Base-by-base conservation (phyloP, 2,329 filamentous ascomycete genomes). In the Colletotrichum sp. region DNA sequence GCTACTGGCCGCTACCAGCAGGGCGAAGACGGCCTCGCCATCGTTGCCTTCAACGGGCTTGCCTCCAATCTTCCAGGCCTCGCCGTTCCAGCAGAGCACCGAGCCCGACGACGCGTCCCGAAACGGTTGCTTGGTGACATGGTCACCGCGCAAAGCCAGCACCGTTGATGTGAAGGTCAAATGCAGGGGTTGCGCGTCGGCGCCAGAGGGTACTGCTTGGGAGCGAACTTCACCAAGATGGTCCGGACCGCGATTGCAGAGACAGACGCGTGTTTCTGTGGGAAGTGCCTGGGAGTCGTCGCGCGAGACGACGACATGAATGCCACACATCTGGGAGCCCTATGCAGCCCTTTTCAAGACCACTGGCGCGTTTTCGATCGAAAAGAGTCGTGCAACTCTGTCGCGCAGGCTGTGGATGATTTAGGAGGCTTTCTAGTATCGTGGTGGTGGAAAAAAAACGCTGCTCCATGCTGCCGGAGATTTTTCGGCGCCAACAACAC, bases 51-150 rank as follows among this genome's bases (percentile, higher is more conserved):
- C 74, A n/a, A 98, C 87, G 2, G 83, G 80, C 12, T 89, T 80
- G 38, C 88, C 89, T 10, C 84, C 85, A 66, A 98, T 89, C 73
- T 90, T 93, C 97, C 97, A 99, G 2, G 96, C 96, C 83, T 99
- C 97, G 58, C 97, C 97, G 82, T 99, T 99, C 97, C 97, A 99
- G 88, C 96, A 98, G 3, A 99, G 88, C 1, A 95, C 87, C 1
- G 93, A 95, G 6, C 89, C 88, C 1, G 89, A 89, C 0, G 79
- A 77, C 4, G 82, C 48, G 78, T 94, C 90, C 57, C 90, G 83
- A 6, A 98, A 90, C 3, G 97, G 97, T 83, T 99, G 97, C 38
- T 86, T 82, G 8, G 93, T 91, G 66, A 97, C 82, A 77, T 91
- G 87, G 66, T 92, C 90, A 30, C 96, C 96, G 79, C 97, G 92